Evolutionary conservation across 768 basidiomycete species (phyloP), one percentile per base, ranked within the genome.

Genomic region (Boletus reticuloceps): DNA sequence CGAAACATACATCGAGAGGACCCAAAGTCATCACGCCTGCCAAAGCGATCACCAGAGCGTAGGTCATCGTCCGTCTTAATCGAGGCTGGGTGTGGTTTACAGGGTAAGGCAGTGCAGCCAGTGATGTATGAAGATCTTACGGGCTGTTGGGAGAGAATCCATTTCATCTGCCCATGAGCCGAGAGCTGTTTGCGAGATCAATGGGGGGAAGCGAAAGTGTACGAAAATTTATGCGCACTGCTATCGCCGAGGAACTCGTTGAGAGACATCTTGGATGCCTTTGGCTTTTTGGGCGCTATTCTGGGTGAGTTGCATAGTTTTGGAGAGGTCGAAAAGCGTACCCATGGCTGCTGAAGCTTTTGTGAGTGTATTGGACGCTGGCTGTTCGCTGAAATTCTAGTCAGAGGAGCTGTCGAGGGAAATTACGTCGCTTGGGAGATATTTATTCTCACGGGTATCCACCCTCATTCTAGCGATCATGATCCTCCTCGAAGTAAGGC

Each of bases 101-200:
- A 17, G 37, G 41, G 60, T 65, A 45, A 59, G 54, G 48, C 53
- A 31, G 48, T 41, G 43, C 20, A 31, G n/a, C 37, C 53, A 39
- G 60, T 46, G 41, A 42, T 34, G 51, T 10, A 55, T 31, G 40
- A 51, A 25, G 49, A 38, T 79, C 94, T 77, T 77, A 98, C 96
- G 96, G 67, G 93, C 95, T 64, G 84, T 89, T 27, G 96, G 96
- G 58, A 98, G 81, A 31, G 81, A 64, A 61, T 97, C 95, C 92
- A 98, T 94, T 74, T 98, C 97, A 70, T 98, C 97, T 8, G 97
- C 97, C 97, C 97, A 99, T 68, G 92, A 95, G 66, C 94, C 96
- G 50, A 91, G 75, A 50, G 85, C 92, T 94, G 55, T 14, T 54
- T 14, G 47, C 49, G 50, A 53, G 47, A 58, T 61, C 47, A 65